Percentiles rank a stretch among this genome's conserved stretches.
These are phyloP conservation scores for Blastobotrys arbuscula DNA, from an alignment of 1,139 yeast species.

Conservation along the genomic window DNA sequence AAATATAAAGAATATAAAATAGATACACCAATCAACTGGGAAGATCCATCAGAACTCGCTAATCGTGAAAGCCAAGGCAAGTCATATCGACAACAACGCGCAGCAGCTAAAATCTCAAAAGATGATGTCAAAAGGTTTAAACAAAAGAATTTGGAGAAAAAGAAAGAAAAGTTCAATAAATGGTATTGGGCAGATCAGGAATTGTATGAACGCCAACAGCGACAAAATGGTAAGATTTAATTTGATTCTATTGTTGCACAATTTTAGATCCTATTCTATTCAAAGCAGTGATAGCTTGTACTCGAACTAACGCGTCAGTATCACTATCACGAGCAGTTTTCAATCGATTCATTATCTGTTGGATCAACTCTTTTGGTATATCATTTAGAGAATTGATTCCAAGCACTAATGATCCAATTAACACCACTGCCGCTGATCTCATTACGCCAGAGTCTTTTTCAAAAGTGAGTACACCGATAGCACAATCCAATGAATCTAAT, in stretches of 20 bases:
- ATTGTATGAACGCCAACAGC: constrained; percentile 1
- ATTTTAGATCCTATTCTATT: constrained; percentile 11
- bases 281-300: constrained; percentile 22
- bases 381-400: constrained; percentile 31
- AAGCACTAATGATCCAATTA: constrained; percentile 57
- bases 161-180: constrained; percentile 23
- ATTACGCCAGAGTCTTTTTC: constrained; percentile 46
- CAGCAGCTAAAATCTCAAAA: constrained; percentile 21
- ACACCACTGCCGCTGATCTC: constrained; percentile 69
- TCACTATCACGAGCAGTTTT: constrained; percentile 20
- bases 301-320: constrained; percentile 27
- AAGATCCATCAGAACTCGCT: constrained; percentile 12
- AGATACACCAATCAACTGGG: constrained; percentile 3
- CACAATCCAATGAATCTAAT: constrained; percentile 62
- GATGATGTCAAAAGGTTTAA: constrained; percentile 24
- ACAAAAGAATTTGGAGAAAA: constrained; percentile 22
- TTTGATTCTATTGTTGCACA: neutral
- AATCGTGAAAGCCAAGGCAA: constrained; percentile 19
- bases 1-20: constrained; percentile 2
- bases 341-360: constrained; percentile 21
- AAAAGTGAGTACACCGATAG: constrained; percentile 63
- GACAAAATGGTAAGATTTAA: neutral
- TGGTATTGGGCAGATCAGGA: constrained; percentile 16
- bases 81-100: constrained; percentile 22
- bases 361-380: constrained; percentile 19